Evolutionary conservation across 257 asterid species (phyloP), one percentile per base, ranked within the genome.

Genomic region (Paulownia fortunei): DNA sequence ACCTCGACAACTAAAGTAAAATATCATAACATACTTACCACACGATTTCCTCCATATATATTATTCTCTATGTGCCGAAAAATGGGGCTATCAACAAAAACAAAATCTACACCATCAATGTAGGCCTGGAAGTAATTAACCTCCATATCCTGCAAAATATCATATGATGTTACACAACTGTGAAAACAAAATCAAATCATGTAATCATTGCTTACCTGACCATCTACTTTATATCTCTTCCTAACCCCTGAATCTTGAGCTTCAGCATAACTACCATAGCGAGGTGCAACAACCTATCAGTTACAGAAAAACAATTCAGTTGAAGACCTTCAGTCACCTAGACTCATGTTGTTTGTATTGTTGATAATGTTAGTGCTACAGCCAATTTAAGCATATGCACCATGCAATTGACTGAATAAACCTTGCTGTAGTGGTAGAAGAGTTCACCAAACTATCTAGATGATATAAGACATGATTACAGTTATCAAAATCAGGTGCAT

Each of bases 51-150:
- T 77, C 97, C 95, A 54, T 96, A 96, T 76, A 96, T 93, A 69
- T 89, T 81, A 21, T 84, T 88, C 79, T 54, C 98, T 13, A 73
- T 63, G 80, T 89, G 88, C 69, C 90, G 88, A 81, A 93, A 86
- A 58, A 79, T 1, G 19, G 94, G 92, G 83, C 87, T 74, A 52
- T 96, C 99, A 27, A 96, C 77, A 82, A 96, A 96, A 74, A 96
- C 98, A 85, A 96, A 90, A 82, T 96, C 99, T 34, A 96, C 98
- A 26, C 98, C 97, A 82, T 96, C 99, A 76, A 92, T 86, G 86
- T 79, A 93, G 76, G 98, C 86, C 0, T 93, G 99, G 91, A 90
- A 93, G 87, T 87, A 96, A 68, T 60, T 85, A 69, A 96, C 99
- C 88, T 96, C 99, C 73, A 87, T 72, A 86, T 93, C 97, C 99